Percentiles rank a stretch among this genome's conserved stretches.
phyloP scores from a whole-genome alignment of 768 basidiomycete species.

The Suillus lakei region DNA sequence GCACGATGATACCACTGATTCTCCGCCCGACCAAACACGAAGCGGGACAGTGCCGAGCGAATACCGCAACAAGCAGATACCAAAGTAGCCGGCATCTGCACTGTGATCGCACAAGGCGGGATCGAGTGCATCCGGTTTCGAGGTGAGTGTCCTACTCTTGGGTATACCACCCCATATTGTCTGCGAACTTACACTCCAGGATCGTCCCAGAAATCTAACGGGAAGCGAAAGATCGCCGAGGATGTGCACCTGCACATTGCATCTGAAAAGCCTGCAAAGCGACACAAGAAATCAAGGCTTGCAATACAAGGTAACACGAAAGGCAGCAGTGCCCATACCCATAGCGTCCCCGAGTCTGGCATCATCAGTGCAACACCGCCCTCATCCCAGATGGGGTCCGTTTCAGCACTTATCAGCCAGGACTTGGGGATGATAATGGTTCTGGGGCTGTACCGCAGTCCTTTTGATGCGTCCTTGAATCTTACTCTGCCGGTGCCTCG shows the following conservation, averaged over 20 bases:
- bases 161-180: slow-evolving; percentile 44
- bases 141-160: slow-evolving; percentile 46
- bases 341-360: slow-evolving; percentile 20
- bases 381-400: slow-evolving; percentile 9
- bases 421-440: slow-evolving; percentile 20
- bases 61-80: slow-evolving; percentile 64
- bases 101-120: slow-evolving; percentile 58
- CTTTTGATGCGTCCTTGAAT: too few relatives aligned
- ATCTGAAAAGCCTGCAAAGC: slow-evolving; percentile 32
- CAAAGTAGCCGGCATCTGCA: slow-evolving; percentile 55
- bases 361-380: slow-evolving; percentile 15
- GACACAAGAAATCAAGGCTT: slow-evolving; percentile 30
- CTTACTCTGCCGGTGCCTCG: too few relatives aligned
- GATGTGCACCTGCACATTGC: too few relatives aligned
- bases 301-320: neutral
- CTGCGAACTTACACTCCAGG: slow-evolving; percentile 34
- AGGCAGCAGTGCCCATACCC: slow-evolving; percentile 19
- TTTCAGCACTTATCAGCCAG: slow-evolving; percentile 23
- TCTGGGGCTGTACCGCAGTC: too few relatives aligned
- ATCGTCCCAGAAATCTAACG: slow-evolving; percentile 14
- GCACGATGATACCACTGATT: slow-evolving; percentile 43
- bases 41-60: slow-evolving; percentile 51
- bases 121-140: slow-evolving; percentile 64
- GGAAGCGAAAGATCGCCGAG: slow-evolving; percentile 41
- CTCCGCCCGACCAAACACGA: slow-evolving; percentile 39